Evolutionary conservation across 352 stramenopile genomes (phyloP).

Genomic region (Pythium insidiosum): DNA sequence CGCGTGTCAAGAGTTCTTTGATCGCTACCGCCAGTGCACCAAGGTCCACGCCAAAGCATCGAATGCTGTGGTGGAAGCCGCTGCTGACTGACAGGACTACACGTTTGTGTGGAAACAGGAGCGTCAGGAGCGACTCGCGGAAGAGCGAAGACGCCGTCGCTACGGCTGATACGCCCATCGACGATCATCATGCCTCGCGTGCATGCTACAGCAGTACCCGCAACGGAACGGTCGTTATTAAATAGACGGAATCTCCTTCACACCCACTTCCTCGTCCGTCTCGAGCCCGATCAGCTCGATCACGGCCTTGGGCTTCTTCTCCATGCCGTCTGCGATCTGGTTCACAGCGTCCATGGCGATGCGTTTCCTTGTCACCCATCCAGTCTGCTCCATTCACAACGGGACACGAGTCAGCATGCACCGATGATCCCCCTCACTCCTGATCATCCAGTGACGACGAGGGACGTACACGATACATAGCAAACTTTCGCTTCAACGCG

Average conservation of each 20-base stretch:
- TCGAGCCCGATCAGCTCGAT: constrained; percentile 51
- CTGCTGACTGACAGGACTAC: neutral
- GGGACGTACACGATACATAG: constrained; percentile 45
- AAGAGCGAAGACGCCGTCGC: too few relatives aligned
- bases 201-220: too few relatives aligned
- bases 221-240: too few relatives aligned
- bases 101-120: constrained; percentile 13
- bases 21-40: constrained; percentile 41
- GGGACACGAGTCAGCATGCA: constrained; percentile 1
- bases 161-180: too few relatives aligned
- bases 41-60: constrained; percentile 47
- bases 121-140: constrained; percentile 14
- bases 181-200: too few relatives aligned
- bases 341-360: constrained; percentile 74
- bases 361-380: constrained; percentile 63
- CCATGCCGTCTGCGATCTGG: constrained; percentile 74
- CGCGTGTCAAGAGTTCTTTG: constrained; percentile 45
- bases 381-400: too few relatives aligned
- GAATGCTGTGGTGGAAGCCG: neutral
- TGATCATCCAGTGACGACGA: too few relatives aligned
- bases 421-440: too few relatives aligned
- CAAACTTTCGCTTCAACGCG: constrained; percentile 55
- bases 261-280: constrained; percentile 57
- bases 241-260: constrained; percentile 66
- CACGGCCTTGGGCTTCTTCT: constrained; percentile 72